These are phyloP conservation scores for Lipomyces starkeyi DNA, from an alignment of 805 yeast genomes.

Conservation along the genomic window DNA sequence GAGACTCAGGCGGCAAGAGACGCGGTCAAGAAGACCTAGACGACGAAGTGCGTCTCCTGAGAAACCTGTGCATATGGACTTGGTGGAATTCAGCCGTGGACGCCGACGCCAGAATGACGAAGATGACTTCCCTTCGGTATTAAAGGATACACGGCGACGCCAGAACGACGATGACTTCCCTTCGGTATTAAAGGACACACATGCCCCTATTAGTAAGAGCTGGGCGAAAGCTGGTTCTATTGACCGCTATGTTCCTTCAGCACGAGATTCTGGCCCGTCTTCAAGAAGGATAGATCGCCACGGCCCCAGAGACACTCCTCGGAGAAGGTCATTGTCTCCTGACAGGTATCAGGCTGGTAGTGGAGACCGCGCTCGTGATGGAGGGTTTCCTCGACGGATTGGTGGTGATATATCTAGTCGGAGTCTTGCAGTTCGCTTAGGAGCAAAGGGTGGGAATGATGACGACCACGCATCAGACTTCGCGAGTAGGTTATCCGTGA, in stretches of 20 bases:
- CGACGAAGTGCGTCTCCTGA: conserved; percentile 29
- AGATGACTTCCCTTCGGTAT: conserved; percentile 12
- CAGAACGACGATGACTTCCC: conserved; percentile 15
- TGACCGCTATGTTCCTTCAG: conserved; percentile 22
- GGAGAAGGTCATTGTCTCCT: conserved; percentile 20
- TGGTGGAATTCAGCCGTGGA: background rate
- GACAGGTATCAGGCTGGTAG: background rate
- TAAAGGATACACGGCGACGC: background rate
- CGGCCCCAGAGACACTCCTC: background rate
- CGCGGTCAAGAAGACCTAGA: conserved; percentile 4
- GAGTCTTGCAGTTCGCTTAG: conserved; percentile 4
- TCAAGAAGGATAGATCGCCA: conserved; percentile 15
- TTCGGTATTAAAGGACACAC: conserved; percentile 17
- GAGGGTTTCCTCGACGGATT: background rate
- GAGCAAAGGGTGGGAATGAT: background rate
- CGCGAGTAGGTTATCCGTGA: conserved; percentile 11
- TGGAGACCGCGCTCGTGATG: background rate
- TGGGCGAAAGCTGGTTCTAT: conserved; percentile 12
- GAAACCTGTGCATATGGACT: background rate
- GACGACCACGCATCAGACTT: background rate
- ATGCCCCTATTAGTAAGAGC: conserved; percentile 13
- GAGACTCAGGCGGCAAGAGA: background rate
- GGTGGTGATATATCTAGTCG: background rate
- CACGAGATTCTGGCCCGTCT: background rate
- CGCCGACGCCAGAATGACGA: conserved; percentile 3